Evolutionary conservation across 306 rosid genomes (phyloP), one percentile per base, ranked within the genome.

Genomic region (Morella rubra): DNA sequence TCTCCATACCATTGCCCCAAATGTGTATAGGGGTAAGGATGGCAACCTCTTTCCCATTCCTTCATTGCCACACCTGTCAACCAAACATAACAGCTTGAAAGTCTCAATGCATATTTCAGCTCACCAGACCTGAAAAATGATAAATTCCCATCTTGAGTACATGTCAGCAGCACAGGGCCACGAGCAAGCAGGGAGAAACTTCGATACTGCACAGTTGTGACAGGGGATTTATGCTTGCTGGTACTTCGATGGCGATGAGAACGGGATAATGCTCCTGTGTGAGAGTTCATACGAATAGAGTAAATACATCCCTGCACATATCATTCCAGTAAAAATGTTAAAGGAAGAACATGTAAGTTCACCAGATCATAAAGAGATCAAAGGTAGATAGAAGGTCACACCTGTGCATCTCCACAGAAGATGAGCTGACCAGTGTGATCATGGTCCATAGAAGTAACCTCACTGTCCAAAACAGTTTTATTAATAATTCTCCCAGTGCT

Each of bases 401-500:
- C 98, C 90, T 76, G 76, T 16, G 82, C 87, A 80, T 93, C 98
- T 64, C 98, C 98, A 76, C 96, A 93, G 86, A 93, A 93, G 74
- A 93, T 73, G 86, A 93, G 87, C 81, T 89, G 87, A 69, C 98
- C 98, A 61, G 98, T 90, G 86, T 93, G 96, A 82, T 91, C 95
- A 65, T 87, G 89, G 80, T 93, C 98, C 98, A 95, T 89, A 55
- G 98, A 73, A 46, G 97, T 92, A 79, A 92, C 96, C 87, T 87
- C 95, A 82, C 95, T 76, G 76, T 88, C 96, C 79, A 92, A 87
- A 52, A 82, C 81, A 60, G 87, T 71, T 83, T 89, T 92, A 85
- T 89, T 89, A 81, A 95, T 84, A 73, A 83, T 73, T 91, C 98
- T 90, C 67, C 98, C 97, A 0, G 98, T 95, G 90, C 98, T 95